Evolutionary conservation across 2,329 filamentous ascomycete species (phyloP).

Genomic region (Xenoacremonium recifei): DNA sequence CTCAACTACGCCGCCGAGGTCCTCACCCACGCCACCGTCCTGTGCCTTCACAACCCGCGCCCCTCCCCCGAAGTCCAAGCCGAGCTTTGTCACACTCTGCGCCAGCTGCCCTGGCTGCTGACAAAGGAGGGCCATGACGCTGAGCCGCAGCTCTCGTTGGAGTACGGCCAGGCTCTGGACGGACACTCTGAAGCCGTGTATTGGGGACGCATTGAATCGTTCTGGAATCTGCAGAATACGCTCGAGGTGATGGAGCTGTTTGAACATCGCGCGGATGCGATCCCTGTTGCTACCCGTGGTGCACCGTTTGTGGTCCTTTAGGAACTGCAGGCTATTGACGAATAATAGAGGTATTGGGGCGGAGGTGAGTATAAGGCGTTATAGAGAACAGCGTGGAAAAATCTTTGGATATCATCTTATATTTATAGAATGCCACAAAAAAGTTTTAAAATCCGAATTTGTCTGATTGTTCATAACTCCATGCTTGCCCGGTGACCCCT

Average conservation of each 20-base stretch:
- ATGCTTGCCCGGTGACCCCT: too few relatives aligned
- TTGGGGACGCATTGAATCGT: not conserved
- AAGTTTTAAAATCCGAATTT: too few relatives aligned
- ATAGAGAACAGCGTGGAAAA: too few relatives aligned
- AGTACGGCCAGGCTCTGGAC: not conserved
- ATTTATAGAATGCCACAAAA: too few relatives aligned
- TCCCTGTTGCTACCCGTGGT: too few relatives aligned
- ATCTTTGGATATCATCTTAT: too few relatives aligned
- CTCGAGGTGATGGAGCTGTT: not conserved
- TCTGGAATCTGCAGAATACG: not conserved
- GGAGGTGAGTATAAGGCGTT: too few relatives aligned
- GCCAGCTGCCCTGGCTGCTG: not conserved
- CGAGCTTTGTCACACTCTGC: not conserved
- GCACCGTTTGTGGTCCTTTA: too few relatives aligned
- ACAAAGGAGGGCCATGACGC: not conserved
- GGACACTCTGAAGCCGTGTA: not conserved
- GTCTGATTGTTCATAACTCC: too few relatives aligned
- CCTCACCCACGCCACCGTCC: not conserved
- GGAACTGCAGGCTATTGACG: too few relatives aligned
- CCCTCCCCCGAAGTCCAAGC: not conserved
- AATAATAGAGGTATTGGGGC: too few relatives aligned
- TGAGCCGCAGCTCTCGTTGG: too few relatives aligned
- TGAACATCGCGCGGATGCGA: not conserved
- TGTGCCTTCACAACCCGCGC: not conserved
- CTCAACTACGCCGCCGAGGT: not conserved